A percentile compares a stretch with the other conserved stretches of the same genome.
phyloP scores from a whole-genome alignment of 1,284 basidiomycete genomes.

The Ganoderma leucocontextum region DNA sequence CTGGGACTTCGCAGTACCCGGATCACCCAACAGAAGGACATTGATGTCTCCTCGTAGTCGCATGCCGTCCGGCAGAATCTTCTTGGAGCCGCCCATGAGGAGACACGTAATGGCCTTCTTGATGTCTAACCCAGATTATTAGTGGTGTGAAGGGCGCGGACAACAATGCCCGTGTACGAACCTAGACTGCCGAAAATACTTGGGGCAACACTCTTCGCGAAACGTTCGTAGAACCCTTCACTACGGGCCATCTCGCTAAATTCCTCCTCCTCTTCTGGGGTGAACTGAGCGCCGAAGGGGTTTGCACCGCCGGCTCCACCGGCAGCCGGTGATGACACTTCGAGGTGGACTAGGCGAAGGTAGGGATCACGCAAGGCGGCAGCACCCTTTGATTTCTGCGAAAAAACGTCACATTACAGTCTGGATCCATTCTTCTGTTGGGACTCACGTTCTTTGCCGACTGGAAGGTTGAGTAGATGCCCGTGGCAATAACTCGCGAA shows the following conservation, averaged over 20 bases:
- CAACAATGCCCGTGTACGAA: slow-evolving; percentile 45
- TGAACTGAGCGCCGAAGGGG: slow-evolving; percentile 87
- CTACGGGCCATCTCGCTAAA: slow-evolving; percentile 90
- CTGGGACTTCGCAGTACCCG: slow-evolving; percentile 98
- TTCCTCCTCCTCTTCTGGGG: slow-evolving; percentile 97
- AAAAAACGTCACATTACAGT: slow-evolving; percentile 7
- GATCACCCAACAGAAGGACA: slow-evolving; percentile 94
- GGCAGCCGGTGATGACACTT: slow-evolving; percentile 81
- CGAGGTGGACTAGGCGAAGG: slow-evolving; percentile 92
- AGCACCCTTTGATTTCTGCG: slow-evolving; percentile 77
- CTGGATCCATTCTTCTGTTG: neutral
- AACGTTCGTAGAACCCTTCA: slow-evolving; percentile 93
- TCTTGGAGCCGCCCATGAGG: slow-evolving; percentile 98
- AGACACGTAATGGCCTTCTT: slow-evolving; percentile 98
- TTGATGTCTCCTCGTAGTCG: slow-evolving; percentile 98
- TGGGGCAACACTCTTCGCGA: slow-evolving; percentile 94
- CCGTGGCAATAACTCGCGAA: slow-evolving; percentile 93
- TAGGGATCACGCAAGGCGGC: slow-evolving; percentile 95
- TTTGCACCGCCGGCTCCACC: slow-evolving; percentile 72
- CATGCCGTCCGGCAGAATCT: slow-evolving; percentile 98
- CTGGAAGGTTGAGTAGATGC: slow-evolving; percentile 97
- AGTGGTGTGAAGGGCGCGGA: neutral
- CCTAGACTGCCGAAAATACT: slow-evolving; percentile 97
- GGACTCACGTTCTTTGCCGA: slow-evolving; percentile 78
- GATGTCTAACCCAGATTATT: slow-evolving; percentile 71